These are phyloP conservation scores for Taphrina betulina DNA, from an alignment of 1,139 yeast species.

Conservation along the genomic window DNA sequence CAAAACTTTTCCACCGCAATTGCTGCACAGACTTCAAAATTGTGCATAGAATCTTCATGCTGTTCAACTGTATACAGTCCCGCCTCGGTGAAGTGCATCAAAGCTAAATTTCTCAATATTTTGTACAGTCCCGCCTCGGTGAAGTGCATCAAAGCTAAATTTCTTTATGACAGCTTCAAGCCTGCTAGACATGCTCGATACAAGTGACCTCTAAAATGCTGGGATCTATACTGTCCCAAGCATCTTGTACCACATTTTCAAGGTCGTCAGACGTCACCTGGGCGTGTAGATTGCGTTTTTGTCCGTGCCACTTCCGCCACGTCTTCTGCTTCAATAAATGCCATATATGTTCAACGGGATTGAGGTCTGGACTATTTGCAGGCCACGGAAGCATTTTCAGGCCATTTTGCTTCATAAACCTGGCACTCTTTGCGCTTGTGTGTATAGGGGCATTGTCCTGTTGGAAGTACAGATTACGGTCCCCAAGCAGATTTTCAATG, in stretches of 20 bases:
- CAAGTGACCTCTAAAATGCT: background rate
- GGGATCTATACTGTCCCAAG: background rate
- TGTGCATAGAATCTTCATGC: background rate
- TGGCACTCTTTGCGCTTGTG: background rate
- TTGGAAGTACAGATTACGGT: background rate
- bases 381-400: background rate
- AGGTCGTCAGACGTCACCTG: background rate
- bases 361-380: background rate
- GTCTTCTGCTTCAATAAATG: background rate
- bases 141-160: background rate
- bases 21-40: background rate
- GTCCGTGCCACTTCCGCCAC: background rate
- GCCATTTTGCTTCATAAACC: background rate
- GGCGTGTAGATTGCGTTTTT: background rate
- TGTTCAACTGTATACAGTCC: background rate
- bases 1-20: background rate
- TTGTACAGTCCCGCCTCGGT: background rate
- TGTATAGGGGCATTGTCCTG: conserved; percentile 1
- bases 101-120: background rate
- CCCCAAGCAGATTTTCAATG: conserved; percentile 3
- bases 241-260: background rate
- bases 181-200: background rate
- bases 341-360: background rate
- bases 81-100: background rate
- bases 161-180: background rate